Base-by-base conservation (phyloP, 331 rosid genomes). In the Telfairia occidentalis region DNA sequence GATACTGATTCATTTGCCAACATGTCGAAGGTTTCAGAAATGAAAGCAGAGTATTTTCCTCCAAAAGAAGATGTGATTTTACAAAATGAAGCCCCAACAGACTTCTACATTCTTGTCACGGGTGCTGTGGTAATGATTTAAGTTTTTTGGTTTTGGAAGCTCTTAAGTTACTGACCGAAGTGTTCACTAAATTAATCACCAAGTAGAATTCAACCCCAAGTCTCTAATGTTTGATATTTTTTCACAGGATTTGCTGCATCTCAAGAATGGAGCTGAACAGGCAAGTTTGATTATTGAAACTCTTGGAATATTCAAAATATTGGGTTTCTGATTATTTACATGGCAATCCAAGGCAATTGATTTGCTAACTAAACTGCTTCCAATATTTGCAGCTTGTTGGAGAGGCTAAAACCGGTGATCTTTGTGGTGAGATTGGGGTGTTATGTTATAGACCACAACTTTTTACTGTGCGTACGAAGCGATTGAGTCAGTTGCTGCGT, bases 21-120 rank as follows among this genome's bases (percentile, higher is more conserved):
- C 15, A 72, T 49, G 75, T 9, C 73, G 48, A 24, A 95, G 99
- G 99, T 95, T n/a, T 95, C 99, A 0, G 99, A 95, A 90, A 95
- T 95, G 99, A 95, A 95, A 78, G 93, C 99, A 0, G 99, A 95
- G 85, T 95, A 95, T 49, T 95, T 95, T 86, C 99, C 99, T 30
- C 99, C 99, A 18, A 95, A 85, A 80, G 99, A 95, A 82, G 99
- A 95, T 76, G 90, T 95, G 21, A 92, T 95, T 76, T 85, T 95
- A 83, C 96, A 95, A 82, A 95, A 95, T 15, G 99, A 95, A 82
- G 97, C 99, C 18, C 97, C 99, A 23, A 95, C 97, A 30, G 99
- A 95, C 76, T 95, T 95, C 81, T 95, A 95, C 61, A 65, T 95
- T 63, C 92, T 95, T 18, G 97, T 89, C 50, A 88, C 90, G 19